These are phyloP conservation scores for Tolypocladium ovalisporum DNA, from an alignment of 2,329 filamentous ascomycete species.

Conservation along the genomic window DNA sequence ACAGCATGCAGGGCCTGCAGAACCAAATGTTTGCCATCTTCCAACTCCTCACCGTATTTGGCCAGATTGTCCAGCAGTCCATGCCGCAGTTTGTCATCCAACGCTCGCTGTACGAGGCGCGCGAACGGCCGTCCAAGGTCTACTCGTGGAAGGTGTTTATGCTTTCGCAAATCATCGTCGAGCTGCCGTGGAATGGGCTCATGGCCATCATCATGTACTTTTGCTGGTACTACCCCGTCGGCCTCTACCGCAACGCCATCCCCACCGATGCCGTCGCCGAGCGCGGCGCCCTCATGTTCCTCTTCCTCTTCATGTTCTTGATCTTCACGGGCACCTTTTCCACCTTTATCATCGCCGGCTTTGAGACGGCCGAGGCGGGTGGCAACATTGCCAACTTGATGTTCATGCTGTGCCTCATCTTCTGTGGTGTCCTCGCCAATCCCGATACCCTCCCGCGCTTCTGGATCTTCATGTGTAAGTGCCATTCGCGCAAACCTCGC, in stretches of 20 bases:
- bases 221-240: constrained; percentile 79
- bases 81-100: constrained; percentile 84
- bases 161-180: constrained; percentile 71
- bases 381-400: constrained; percentile 66
- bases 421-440: constrained; percentile 62
- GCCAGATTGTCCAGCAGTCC: constrained; percentile 65
- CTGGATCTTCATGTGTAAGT: constrained; percentile 62
- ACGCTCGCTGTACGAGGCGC: constrained; percentile 71
- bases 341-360: constrained; percentile 63
- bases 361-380: constrained; percentile 64
- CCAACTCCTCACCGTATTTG: constrained; percentile 73
- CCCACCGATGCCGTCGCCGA: constrained; percentile 49
- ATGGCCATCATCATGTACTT: constrained; percentile 69
- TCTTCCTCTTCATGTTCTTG: constrained; percentile 65
- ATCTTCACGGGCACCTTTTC: constrained; percentile 76
- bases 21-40: constrained; percentile 84
- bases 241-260: constrained; percentile 60
- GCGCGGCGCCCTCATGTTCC: constrained; percentile 69
- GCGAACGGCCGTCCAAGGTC: constrained; percentile 72
- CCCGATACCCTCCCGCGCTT: constrained; percentile 56
- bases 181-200: constrained; percentile 74
- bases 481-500: neutral
- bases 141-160: constrained; percentile 84
- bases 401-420: constrained; percentile 63
- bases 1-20: constrained; percentile 66